Evolutionary conservation across 352 stramenopile genomes (phyloP).

Genomic region (Globisporangium alternatum): DNA sequence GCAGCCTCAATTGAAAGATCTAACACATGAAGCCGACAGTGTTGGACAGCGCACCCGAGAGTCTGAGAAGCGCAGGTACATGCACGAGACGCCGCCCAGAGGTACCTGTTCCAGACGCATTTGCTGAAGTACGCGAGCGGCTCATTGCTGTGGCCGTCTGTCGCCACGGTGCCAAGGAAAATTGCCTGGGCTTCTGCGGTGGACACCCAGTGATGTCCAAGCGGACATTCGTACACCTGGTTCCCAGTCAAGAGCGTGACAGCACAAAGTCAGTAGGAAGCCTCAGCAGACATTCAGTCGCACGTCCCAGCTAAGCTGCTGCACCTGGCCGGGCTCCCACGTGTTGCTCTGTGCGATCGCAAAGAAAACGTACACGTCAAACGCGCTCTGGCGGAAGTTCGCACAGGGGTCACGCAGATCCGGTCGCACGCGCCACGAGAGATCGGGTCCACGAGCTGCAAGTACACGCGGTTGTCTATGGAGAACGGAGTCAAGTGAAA

Average conservation of each 20-base stretch:
- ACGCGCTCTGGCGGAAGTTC: slow-evolving; percentile 62
- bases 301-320: background rate
- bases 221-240: slow-evolving; percentile 84
- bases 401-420: slow-evolving; percentile 61
- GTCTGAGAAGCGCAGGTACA: slow-evolving; percentile 86
- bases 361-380: slow-evolving; percentile 57
- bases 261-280: background rate
- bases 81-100: slow-evolving; percentile 56
- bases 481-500: slow-evolving; percentile 50
- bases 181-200: slow-evolving; percentile 55
- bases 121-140: slow-evolving; percentile 76
- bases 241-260: background rate
- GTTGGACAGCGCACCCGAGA: slow-evolving; percentile 31
- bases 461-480: slow-evolving; percentile 69
- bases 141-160: slow-evolving; percentile 26
- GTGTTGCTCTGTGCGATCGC: slow-evolving; percentile 56
- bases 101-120: slow-evolving; percentile 83
- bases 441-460: slow-evolving; percentile 59
- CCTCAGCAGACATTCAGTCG: background rate
- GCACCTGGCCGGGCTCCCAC: slow-evolving; percentile 62
- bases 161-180: slow-evolving; percentile 37
- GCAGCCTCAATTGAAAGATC: background rate
- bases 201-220: slow-evolving; percentile 79
- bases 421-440: slow-evolving; percentile 47
- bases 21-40: background rate